Percentiles rank a stretch among this genome's conserved stretches.
phyloP scores from a whole-genome alignment of 306 rosid genomes.

The Crotalaria pallida region DNA sequence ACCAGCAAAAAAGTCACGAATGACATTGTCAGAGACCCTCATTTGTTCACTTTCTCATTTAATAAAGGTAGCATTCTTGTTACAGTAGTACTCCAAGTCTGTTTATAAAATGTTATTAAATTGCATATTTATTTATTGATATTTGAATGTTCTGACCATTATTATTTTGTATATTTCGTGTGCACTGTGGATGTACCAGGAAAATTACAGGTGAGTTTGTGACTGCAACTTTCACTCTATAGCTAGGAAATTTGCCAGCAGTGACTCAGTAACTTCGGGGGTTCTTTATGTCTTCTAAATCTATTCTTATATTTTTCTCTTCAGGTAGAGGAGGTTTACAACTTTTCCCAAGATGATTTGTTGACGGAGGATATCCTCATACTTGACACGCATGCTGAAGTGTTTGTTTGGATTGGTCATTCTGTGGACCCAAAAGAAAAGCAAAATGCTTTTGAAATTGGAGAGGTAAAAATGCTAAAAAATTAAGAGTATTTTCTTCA shows the following conservation, averaged over 20 bases:
- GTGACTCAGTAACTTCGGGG: constrained; percentile 12
- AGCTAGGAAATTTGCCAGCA: constrained; percentile 15
- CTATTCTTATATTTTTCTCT: constrained; percentile 20
- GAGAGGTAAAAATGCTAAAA: constrained; percentile 51
- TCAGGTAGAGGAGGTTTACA: constrained; percentile 85
- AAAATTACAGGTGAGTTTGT: constrained; percentile 86
- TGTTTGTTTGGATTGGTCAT: constrained; percentile 95
- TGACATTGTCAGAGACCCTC: constrained; percentile 82
- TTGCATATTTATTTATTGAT: constrained; percentile 7
- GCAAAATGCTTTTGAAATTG: constrained; percentile 78
- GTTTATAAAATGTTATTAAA: background rate
- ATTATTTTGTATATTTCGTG: constrained; percentile 21
- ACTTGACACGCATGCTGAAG: constrained; percentile 97
- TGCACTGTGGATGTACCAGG: constrained; percentile 57
- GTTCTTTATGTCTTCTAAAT: constrained; percentile 20
- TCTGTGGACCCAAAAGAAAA: constrained; percentile 83
- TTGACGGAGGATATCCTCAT: constrained; percentile 88
- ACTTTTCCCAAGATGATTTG: constrained; percentile 93
- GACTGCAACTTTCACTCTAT: constrained; percentile 18
- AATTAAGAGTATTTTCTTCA: background rate
- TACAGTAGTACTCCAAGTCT: background rate
- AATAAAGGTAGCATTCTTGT: constrained; percentile 56
- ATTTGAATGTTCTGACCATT: constrained; percentile 40
- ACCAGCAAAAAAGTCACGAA: constrained; percentile 57
- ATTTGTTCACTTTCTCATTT: constrained; percentile 71